Conservation (phyloP, 2,329 filamentous ascomycete genomes). For the Zelopaecilomyces penicillatus region DNA sequence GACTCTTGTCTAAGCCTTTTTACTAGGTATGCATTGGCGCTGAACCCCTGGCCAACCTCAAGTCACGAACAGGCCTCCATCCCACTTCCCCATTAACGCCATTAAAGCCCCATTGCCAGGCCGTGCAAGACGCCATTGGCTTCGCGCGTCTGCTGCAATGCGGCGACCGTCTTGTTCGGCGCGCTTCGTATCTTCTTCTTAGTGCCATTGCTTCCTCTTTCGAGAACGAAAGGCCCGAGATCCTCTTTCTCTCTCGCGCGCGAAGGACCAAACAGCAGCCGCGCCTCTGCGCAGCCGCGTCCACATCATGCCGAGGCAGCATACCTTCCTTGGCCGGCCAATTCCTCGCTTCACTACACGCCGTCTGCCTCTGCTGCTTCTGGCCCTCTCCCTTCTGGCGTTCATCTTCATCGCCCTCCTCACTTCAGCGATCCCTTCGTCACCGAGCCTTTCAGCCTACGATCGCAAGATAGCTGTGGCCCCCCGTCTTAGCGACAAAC, state of each 20-base stretch:
- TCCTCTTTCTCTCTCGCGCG: background rate
- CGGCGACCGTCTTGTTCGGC: background rate
- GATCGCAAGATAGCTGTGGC: constrained; percentile 40
- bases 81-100: no score
- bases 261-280: background rate
- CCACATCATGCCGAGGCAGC: constrained; percentile 21
- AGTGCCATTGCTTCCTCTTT: background rate
- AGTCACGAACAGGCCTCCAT: no score
- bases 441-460: constrained; percentile 40
- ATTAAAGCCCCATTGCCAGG: no score
- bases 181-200: background rate
- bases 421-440: constrained; percentile 38
- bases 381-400: constrained; percentile 43
- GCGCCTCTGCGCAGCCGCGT: no score
- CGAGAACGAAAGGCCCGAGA: background rate
- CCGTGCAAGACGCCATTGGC: no score
- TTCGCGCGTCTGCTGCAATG: background rate
- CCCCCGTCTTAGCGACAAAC: constrained; percentile 31
- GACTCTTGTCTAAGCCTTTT: no score
- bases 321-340: constrained; percentile 36
- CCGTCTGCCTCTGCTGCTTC: constrained; percentile 44
- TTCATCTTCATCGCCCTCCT: constrained; percentile 46
- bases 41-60: no score
- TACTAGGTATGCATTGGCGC: no score
- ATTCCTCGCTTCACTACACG: constrained; percentile 44